Conservation (phyloP, 192 early-diverging fungal genomes). For the Coemansia sp. region DNA sequence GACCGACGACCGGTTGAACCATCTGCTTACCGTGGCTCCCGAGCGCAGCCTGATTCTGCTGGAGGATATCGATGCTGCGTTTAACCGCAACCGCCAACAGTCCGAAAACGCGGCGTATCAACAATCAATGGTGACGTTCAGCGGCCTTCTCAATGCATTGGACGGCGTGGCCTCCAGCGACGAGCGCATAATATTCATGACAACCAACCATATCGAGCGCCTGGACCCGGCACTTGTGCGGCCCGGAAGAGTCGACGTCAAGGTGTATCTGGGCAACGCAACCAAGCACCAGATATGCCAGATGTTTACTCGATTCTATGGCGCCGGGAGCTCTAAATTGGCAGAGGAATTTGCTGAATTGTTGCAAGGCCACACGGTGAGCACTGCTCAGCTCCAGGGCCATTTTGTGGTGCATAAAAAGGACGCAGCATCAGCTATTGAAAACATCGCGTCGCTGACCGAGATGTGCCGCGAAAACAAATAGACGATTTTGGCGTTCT, state of each 20-base stretch:
- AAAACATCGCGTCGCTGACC: conserved; percentile 20
- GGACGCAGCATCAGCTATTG: conserved; percentile 68
- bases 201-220: conserved; percentile 80
- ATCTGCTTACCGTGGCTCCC: conserved; percentile 75
- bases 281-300: conserved; percentile 62
- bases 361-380: conserved; percentile 59
- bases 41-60: conserved; percentile 77
- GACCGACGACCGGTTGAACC: conserved; percentile 82
- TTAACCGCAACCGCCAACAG: conserved; percentile 62
- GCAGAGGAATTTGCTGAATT: conserved; percentile 71
- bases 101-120: conserved; percentile 67
- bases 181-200: conserved; percentile 89
- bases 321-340: conserved; percentile 51
- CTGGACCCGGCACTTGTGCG: conserved; percentile 79
- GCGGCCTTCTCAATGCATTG: conserved; percentile 83
- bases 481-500: neutral
- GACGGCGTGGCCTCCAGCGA: conserved; percentile 87
- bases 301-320: conserved; percentile 84
- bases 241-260: conserved; percentile 77
- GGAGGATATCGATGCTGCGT: conserved; percentile 86
- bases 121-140: conserved; percentile 83
- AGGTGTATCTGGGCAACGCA: conserved; percentile 75
- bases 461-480: neutral
- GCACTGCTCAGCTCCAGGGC: conserved; percentile 89
- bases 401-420: conserved; percentile 92